Percentiles rank a stretch among this genome's conserved stretches.
phyloP scores from a whole-genome alignment of 371 early-diverging fungal genomes.

The Mucor indicus region DNA sequence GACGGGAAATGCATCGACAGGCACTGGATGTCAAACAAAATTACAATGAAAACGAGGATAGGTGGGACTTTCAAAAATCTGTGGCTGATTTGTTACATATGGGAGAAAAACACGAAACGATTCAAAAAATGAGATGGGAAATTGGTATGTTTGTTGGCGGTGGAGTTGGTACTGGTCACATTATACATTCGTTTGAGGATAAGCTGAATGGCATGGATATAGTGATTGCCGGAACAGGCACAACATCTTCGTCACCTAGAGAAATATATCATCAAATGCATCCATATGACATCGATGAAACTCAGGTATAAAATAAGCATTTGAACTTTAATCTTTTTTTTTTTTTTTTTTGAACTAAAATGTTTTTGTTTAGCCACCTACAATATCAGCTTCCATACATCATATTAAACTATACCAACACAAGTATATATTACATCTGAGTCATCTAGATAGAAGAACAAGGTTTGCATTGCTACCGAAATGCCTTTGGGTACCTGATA shows the following conservation, averaged over 20 bases:
- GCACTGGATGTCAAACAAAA: slow-evolving; percentile 9
- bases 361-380: slow-evolving; percentile 13
- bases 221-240: slow-evolving; percentile 45
- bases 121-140: slow-evolving; percentile 43
- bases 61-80: slow-evolving; percentile 34
- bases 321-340: not conserved
- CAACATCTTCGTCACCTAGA: slow-evolving; percentile 15
- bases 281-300: not conserved
- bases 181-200: slow-evolving; percentile 36
- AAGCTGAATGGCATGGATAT: slow-evolving; percentile 35
- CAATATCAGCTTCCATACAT: slow-evolving; percentile 37
- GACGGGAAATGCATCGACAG: slow-evolving; percentile 5
- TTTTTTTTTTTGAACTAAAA: not conserved
- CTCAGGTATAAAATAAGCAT: slow-evolving; percentile 11
- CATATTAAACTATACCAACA: slow-evolving; percentile 27
- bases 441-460: slow-evolving; percentile 20
- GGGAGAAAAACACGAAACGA: slow-evolving; percentile 33
- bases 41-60: slow-evolving; percentile 16
- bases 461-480: slow-evolving; percentile 30
- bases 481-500: slow-evolving; percentile 39
- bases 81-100: slow-evolving; percentile 33
- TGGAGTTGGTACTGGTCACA: slow-evolving; percentile 43
- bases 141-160: slow-evolving; percentile 48
- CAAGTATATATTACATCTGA: slow-evolving; percentile 35
- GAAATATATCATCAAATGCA: slow-evolving; percentile 30